A percentile compares a stretch with the other conserved stretches of the same genome.
Conservation (phyloP, 306 rosid genomes). For the Fagus sylvatica region DNA sequence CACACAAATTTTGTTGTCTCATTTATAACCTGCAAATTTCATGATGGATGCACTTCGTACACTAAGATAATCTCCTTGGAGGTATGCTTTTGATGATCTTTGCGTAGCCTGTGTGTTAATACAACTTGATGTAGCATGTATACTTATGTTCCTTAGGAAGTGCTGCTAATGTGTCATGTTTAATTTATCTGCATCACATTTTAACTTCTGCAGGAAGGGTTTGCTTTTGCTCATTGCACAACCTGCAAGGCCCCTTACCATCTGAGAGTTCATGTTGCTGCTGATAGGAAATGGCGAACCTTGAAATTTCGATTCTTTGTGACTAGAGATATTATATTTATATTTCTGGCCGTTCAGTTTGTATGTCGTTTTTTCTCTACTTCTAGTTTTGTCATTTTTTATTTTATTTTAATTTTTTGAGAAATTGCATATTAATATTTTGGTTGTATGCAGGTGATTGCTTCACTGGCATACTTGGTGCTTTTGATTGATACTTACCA, state of each 20-base stretch:
- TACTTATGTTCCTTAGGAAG: neutral
- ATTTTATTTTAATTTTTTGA: neutral
- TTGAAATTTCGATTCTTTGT: slow-evolving; percentile 92
- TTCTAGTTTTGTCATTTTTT: slow-evolving; percentile 2
- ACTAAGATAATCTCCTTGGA: neutral
- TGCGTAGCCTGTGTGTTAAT: neutral
- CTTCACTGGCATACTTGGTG: slow-evolving; percentile 82
- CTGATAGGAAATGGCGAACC: slow-evolving; percentile 98
- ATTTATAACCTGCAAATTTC: neutral
- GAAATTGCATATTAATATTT: slow-evolving; percentile 9
- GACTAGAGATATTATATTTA: slow-evolving; percentile 90
- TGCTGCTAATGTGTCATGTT: neutral
- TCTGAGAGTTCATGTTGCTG: slow-evolving; percentile 90
- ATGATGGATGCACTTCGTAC: neutral
- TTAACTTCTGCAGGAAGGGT: slow-evolving; percentile 83
- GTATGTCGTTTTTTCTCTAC: slow-evolving; percentile 60
- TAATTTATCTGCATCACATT: slow-evolving; percentile 28
- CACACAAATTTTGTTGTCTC: neutral
- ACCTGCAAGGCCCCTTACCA: slow-evolving; percentile 97
- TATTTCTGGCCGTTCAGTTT: slow-evolving; percentile 84
- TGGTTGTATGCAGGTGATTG: slow-evolving; percentile 63
- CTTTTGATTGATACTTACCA: slow-evolving; percentile 76
- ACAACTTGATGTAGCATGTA: neutral
- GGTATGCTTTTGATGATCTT: slow-evolving; percentile 11
- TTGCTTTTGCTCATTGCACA: slow-evolving; percentile 99